A percentile compares a stretch with the other conserved stretches of the same genome.
Evolutionary conservation across 1,284 basidiomycete genomes (phyloP).

Genomic region (Coniferiporia weirii): DNA sequence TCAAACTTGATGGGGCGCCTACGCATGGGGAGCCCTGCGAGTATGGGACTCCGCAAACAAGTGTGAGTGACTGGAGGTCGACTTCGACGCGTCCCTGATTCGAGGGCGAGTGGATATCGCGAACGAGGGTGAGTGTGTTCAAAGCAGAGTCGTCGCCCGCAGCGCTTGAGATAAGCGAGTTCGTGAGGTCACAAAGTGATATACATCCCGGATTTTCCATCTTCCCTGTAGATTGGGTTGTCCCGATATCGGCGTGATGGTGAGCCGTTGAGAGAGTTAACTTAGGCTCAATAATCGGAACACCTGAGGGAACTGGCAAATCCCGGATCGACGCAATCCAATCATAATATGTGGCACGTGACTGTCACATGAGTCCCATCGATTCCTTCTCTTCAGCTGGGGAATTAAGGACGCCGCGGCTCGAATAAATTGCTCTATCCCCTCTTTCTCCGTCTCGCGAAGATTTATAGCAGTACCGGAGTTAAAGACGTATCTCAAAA

Average conservation of each 20-base stretch:
- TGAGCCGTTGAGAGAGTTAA: too few species aligned
- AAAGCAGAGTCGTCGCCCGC: background rate
- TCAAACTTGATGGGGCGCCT: background rate
- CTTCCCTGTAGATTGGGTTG: too few species aligned
- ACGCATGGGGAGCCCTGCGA: background rate
- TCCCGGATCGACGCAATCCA: too few species aligned
- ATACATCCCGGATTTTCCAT: background rate
- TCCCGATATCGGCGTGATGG: too few species aligned
- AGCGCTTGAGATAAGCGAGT: background rate
- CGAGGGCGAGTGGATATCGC: background rate
- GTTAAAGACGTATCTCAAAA: background rate
- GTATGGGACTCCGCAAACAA: background rate
- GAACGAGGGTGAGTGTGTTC: slow-evolving; percentile 4
- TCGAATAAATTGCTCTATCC: background rate
- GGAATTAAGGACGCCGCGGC: background rate
- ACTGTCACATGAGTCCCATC: too few species aligned
- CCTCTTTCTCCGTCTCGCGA: background rate
- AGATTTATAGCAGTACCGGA: background rate
- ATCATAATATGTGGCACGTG: too few species aligned
- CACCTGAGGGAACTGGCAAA: too few species aligned
- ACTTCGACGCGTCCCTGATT: background rate
- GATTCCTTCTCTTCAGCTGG: too few species aligned
- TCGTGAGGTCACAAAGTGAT: background rate
- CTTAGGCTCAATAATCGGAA: too few species aligned
- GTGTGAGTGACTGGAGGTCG: slow-evolving; percentile 3